Conservation (phyloP, 768 basidiomycete genomes). For the Xerocomellus amylosporus region DNA sequence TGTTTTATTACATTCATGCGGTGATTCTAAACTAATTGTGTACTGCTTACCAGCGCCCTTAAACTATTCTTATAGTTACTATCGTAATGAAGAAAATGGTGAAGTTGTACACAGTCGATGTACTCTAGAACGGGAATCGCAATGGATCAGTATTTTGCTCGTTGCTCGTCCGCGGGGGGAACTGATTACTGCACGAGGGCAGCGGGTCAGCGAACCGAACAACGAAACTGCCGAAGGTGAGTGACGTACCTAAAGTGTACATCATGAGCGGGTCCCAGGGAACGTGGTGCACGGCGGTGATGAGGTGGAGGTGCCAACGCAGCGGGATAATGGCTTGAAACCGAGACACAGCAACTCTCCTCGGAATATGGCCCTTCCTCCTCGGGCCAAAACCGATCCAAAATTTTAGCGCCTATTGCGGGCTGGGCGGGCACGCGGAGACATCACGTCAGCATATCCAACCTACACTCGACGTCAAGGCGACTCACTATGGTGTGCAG, state of each 20-base stretch:
- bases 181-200: slow-evolving; percentile 14
- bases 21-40: slow-evolving; percentile 18
- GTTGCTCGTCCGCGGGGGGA: slow-evolving; percentile 14
- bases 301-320: slow-evolving; percentile 30
- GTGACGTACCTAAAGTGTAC: slow-evolving; percentile 15
- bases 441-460: slow-evolving; percentile 9
- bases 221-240: neutral
- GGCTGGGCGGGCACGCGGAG: slow-evolving; percentile 15
- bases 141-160: slow-evolving; percentile 16
- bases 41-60: slow-evolving; percentile 13
- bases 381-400: slow-evolving; percentile 33
- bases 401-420: slow-evolving; percentile 27
- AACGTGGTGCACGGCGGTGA: slow-evolving; percentile 24
- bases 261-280: slow-evolving; percentile 7
- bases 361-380: slow-evolving; percentile 22
- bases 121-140: slow-evolving; percentile 30
- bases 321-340: slow-evolving; percentile 12
- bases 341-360: slow-evolving; percentile 15
- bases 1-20: slow-evolving; percentile 4
- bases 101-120: neutral
- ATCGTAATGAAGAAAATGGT: neutral
- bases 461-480: neutral
- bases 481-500: slow-evolving; percentile 14
- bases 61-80: slow-evolving; percentile 16
- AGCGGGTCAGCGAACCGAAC: neutral